Evolutionary conservation across 2,329 filamentous ascomycete genomes (phyloP).

Genomic region (Apiospora arundinis): DNA sequence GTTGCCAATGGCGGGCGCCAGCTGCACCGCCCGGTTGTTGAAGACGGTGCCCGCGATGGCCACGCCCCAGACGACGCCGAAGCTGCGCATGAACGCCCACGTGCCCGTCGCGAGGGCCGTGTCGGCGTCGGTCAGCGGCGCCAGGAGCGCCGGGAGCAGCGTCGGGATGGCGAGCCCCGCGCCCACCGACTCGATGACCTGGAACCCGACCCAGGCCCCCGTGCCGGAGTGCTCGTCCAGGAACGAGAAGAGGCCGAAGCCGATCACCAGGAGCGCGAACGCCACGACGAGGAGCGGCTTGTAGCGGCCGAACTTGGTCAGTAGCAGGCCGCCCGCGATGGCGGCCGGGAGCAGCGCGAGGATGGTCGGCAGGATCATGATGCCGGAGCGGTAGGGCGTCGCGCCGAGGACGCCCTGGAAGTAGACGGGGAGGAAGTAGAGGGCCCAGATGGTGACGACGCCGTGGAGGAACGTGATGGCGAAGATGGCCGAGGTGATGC

Average conservation of each 20-base stretch:
- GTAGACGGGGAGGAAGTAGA: constrained; percentile 52
- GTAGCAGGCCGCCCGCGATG: constrained; percentile 30
- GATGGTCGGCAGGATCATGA: constrained; percentile 35
- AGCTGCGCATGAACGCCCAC: constrained; percentile 47
- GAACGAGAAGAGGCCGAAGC: constrained; percentile 45
- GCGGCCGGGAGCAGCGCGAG: constrained; percentile 31
- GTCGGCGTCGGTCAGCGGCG: constrained; percentile 38
- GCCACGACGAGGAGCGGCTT: constrained; percentile 35
- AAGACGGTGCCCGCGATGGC: constrained; percentile 47
- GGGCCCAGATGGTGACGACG: constrained; percentile 42
- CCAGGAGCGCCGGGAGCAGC: constrained; percentile 47
- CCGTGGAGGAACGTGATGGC: constrained; percentile 43
- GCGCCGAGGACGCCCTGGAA: constrained; percentile 48
- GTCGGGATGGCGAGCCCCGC: constrained; percentile 46
- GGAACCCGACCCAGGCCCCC: constrained; percentile 45
- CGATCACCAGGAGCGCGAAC: constrained; percentile 40
- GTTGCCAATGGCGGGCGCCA: constrained; percentile 27
- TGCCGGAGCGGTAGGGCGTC: constrained; percentile 38
- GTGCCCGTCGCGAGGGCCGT: constrained; percentile 41
- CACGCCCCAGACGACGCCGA: constrained; percentile 49
- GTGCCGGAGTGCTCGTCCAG: constrained; percentile 41
- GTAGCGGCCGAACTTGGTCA: constrained; percentile 37
- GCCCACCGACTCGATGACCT: constrained; percentile 44
- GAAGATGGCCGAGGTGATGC: constrained; percentile 41
- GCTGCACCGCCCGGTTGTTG: constrained; percentile 27